Base-by-base conservation (phyloP, 768 basidiomycete genomes). In the Kwoniella shandongensis region DNA sequence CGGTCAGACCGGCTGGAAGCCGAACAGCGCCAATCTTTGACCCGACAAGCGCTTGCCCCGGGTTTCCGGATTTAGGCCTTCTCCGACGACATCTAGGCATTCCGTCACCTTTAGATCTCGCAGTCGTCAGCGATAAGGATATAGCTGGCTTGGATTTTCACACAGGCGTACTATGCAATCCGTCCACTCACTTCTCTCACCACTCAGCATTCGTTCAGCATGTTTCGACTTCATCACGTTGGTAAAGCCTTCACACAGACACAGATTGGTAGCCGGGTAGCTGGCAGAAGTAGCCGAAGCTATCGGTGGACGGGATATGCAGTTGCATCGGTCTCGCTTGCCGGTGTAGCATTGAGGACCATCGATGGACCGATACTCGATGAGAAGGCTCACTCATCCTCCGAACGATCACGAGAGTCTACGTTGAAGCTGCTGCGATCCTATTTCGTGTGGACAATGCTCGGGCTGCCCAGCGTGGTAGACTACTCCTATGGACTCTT, bases 391-490 rank as follows among this genome's bases (percentile, higher is more conserved):
- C 8, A 8, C 7, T 5, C 7, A 6, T n/a, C 40, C 8, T 42
- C 20, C 3, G 32, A 20, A 17, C 8, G 7, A 25, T 32, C 36
- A 6, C 50, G 11, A n/a, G 29, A 13, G 20, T 38, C 50, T 8
- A 51, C 50, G 8, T 27, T 51, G 50, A 10, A 77, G 1, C 81
- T 87, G 18, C 54, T 88, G 45, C 82, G 90, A 38, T 77, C 88
- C 2, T 92, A 91, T 65, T 70, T 86, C 23, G 90, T 92, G 17
- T 92, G 87, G 77, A 80, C 86, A 6, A 80, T 88, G 74, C 87
- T 85, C 68, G 88, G 88, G 1, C 79, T 87, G 26, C 87, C 90
- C 5, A 65, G 79, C 0, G 78, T 93, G 15, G 86, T 92, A n/a
- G 87, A 91, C 65, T 77, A 81, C 56, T 84, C 88, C 1, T 88